Evolutionary conservation across 2,329 filamentous ascomycete genomes (phyloP).

Genomic region (Aspergillus hortae): DNA sequence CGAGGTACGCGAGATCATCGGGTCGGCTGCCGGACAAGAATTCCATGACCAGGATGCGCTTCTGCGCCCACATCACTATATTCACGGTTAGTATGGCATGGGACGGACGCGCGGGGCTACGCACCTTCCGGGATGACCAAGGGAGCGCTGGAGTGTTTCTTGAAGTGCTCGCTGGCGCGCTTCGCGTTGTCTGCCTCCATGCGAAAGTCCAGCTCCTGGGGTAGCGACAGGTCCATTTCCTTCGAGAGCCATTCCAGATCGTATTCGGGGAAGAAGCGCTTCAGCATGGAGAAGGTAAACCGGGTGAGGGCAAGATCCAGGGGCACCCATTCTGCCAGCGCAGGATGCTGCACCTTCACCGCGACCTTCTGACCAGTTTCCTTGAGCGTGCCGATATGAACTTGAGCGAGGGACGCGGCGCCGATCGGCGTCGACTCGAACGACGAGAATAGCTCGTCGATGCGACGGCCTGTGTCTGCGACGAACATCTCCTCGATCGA

Average conservation of each 20-base stretch:
- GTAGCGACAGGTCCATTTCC: conserved; percentile 88
- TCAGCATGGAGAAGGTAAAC: conserved; percentile 86
- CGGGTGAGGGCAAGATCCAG: conserved; percentile 81
- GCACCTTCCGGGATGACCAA: conserved; percentile 73
- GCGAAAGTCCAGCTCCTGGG: conserved; percentile 85
- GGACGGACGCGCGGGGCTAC: background rate
- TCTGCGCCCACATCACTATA: conserved; percentile 77
- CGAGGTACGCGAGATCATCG: conserved; percentile 84
- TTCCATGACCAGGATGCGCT: conserved; percentile 92
- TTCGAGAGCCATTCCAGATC: conserved; percentile 92
- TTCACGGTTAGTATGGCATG: conserved; percentile 11
- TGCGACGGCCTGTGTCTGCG: conserved; percentile 71
- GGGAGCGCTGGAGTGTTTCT: conserved; percentile 68
- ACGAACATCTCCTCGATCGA: conserved; percentile 85
- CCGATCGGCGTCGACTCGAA: conserved; percentile 81
- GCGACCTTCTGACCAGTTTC: conserved; percentile 83
- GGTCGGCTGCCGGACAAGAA: conserved; percentile 81
- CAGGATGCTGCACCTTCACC: conserved; percentile 94
- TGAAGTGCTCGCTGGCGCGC: conserved; percentile 77
- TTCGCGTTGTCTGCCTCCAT: conserved; percentile 81
- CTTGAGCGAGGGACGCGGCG: conserved; percentile 89
- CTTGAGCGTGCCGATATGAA: conserved; percentile 81
- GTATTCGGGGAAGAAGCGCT: conserved; percentile 94
- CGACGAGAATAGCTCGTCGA: conserved; percentile 80
- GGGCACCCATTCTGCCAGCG: conserved; percentile 81